Conservation (phyloP, 805 yeast genomes). For the Tetrapisispora pingtungensis region DNA sequence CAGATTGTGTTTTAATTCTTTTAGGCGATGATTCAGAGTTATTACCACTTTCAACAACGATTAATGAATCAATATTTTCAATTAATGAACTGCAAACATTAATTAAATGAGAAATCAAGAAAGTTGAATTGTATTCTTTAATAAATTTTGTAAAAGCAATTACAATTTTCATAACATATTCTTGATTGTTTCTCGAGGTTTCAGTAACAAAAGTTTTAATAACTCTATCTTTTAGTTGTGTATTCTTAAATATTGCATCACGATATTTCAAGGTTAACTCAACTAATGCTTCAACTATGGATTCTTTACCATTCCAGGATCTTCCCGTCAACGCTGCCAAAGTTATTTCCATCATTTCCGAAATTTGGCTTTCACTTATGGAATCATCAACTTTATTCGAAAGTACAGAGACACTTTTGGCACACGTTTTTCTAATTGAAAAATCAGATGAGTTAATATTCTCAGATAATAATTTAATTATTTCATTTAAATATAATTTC, state of each 20-base stretch:
- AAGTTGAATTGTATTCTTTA: constrained; percentile 26
- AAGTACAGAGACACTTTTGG: constrained; percentile 53
- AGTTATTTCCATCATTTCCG: constrained; percentile 40
- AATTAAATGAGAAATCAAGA: constrained; percentile 12
- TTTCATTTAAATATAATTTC: constrained; percentile 59
- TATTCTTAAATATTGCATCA: constrained; percentile 24
- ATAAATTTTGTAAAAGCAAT: constrained; percentile 44
- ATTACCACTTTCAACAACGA: constrained; percentile 18
- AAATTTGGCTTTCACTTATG: constrained; percentile 21
- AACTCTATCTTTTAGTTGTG: constrained; percentile 31
- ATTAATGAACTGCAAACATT: constrained; percentile 31
- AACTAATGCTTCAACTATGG: constrained; percentile 60
- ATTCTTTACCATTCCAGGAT: constrained; percentile 83
- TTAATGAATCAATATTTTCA: constrained; percentile 31
- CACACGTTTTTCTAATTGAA: constrained; percentile 58
- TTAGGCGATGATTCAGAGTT: constrained; percentile 13
- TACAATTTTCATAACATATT: constrained; percentile 50
- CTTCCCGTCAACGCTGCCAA: constrained; percentile 61
- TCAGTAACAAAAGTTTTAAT: constrained; percentile 44
- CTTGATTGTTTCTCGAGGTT: constrained; percentile 53
- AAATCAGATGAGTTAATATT: constrained; percentile 52
- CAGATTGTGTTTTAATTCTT: constrained; percentile 20
- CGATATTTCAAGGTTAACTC: constrained; percentile 41
- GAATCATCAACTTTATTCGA: constrained; percentile 36
- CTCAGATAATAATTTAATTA: constrained; percentile 39